Evolutionary conservation across 768 basidiomycete genomes (phyloP), one percentile per base, ranked within the genome.

Genomic region (Termitomyces sp.): DNA sequence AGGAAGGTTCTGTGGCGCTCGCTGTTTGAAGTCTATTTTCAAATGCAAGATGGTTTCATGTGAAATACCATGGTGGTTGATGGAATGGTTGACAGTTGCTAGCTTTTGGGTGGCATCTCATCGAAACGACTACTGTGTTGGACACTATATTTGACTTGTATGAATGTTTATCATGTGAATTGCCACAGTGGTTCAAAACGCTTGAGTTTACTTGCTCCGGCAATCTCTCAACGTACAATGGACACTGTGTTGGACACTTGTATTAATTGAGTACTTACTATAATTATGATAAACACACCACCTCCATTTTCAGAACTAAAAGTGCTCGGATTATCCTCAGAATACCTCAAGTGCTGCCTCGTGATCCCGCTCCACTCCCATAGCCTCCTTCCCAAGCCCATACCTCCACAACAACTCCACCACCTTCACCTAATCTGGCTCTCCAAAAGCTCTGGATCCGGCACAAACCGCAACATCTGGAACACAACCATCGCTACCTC

Each of bases 401-500:
- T 80, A 85, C 52, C 73, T 72, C 52, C 78, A 75, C 62, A 90
- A 63, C 32, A 89, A 70, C 9, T 73, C 68, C 3, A 65, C 62
- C 5, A 89, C 73, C 10, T 66, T 72, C 5, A 63, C 65, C 12
- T 81, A 77, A 57, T 86, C 75, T 38, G 67, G 68, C 14, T 70
- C 68, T 11, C 65, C 53, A 85, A 62, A 21, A 64, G 56, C 14
- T 65, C 57, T 46, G 54, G 21, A 54, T 80, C 71, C 0, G 91
- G 86, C 0, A 86, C 64, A 2, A 86, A 83, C 0, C 91, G 91
- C 9, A 89, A 66, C 3, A 81, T 85, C 58, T 73, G 68, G 66
- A 92, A 94, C 12, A 90, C 82, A 19, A 71, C 62, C 2, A 92
- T 77, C 2, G 88, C 92, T 4, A 76, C 64, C 45, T 73, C 74